A percentile compares a stretch with the other conserved stretches of the same genome.
These are phyloP conservation scores for Cryptococcus sp. DNA, from an alignment of 1,284 basidiomycete species.

Conservation along the genomic window DNA sequence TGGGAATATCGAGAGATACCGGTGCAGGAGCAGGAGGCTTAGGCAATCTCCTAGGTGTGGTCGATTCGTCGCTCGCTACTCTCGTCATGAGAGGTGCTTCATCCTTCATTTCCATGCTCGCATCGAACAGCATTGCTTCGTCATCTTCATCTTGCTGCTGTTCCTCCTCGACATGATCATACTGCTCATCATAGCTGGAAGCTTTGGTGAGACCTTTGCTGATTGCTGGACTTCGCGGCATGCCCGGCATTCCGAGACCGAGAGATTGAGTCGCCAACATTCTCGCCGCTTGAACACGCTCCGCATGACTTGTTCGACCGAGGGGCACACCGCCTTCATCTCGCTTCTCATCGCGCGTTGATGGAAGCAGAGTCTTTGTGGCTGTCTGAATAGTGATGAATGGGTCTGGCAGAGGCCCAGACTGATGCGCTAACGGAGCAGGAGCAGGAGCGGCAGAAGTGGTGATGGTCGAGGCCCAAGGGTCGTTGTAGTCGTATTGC, in stretches of 20 bases:
- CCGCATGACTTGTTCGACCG: slow-evolving; percentile 66
- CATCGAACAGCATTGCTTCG: slow-evolving; percentile 20
- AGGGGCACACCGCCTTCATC: slow-evolving; percentile 68
- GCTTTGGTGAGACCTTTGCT: slow-evolving; percentile 12
- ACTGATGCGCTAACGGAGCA: slow-evolving; percentile 38
- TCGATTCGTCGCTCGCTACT: slow-evolving; percentile 8
- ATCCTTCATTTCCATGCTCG: slow-evolving; percentile 17
- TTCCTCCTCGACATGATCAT: slow-evolving; percentile 6
- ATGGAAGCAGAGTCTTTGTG: slow-evolving; percentile 33
- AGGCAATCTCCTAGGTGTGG: slow-evolving; percentile 26
- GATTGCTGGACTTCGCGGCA: slow-evolving; percentile 34
- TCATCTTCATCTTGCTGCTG: slow-evolving; percentile 8
- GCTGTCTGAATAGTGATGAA: slow-evolving; percentile 53
- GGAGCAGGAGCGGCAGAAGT: not conserved
- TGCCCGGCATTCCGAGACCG: slow-evolving; percentile 50
- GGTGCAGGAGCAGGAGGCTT: slow-evolving; percentile 38
- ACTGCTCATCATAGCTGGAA: slow-evolving; percentile 1
- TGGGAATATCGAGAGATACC: slow-evolving; percentile 35
- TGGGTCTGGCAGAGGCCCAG: slow-evolving; percentile 49
- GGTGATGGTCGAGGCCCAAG: slow-evolving; percentile 11
- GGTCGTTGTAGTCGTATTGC: slow-evolving; percentile 19
- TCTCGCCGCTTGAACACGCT: slow-evolving; percentile 48
- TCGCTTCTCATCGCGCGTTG: slow-evolving; percentile 32
- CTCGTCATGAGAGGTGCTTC: not conserved
- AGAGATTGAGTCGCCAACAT: slow-evolving; percentile 47